A percentile compares a stretch with the other conserved stretches of the same genome.
phyloP scores from a whole-genome alignment of 805 yeast species.

The Starmerella vitae region DNA sequence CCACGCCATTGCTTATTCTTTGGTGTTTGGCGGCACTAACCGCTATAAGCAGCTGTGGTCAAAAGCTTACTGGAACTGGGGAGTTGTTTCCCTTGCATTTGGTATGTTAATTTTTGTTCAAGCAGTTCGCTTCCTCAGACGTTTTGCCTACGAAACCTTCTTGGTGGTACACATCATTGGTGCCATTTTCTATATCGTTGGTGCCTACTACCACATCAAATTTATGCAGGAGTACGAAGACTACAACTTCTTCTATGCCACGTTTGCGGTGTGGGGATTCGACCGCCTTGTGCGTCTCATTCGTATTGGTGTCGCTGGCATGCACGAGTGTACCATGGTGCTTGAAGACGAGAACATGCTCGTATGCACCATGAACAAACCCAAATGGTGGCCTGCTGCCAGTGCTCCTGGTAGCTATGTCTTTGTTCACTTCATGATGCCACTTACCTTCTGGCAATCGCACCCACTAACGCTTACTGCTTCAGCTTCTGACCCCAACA shows the following conservation, averaged over 20 bases:
- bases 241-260: slow-evolving; percentile 33
- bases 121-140: slow-evolving; percentile 40
- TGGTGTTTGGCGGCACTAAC: slow-evolving; percentile 11
- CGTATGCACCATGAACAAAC: slow-evolving; percentile 26
- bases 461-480: slow-evolving; percentile 50
- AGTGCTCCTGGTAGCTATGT: slow-evolving; percentile 42
- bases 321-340: slow-evolving; percentile 3
- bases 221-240: slow-evolving; percentile 12
- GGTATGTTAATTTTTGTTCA: slow-evolving; percentile 34
- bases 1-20: slow-evolving; percentile 20
- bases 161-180: slow-evolving; percentile 40
- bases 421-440: slow-evolving; percentile 38
- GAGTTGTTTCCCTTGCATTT: slow-evolving; percentile 22
- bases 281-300: slow-evolving; percentile 48
- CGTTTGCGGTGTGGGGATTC: slow-evolving; percentile 55
- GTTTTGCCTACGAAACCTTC: slow-evolving; percentile 43
- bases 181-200: slow-evolving; percentile 35
- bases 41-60: slow-evolving; percentile 12
- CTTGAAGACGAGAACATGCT: slow-evolving; percentile 15
- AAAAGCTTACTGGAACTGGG: slow-evolving; percentile 18
- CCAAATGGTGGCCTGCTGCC: slow-evolving; percentile 35
- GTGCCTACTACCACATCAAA: slow-evolving; percentile 42
- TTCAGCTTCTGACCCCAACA: slow-evolving; percentile 9
- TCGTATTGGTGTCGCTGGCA: slow-evolving; percentile 29
- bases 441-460: slow-evolving; percentile 48